Percentiles rank a stretch among this genome's conserved stretches.
phyloP scores from a whole-genome alignment of 2,329 filamentous ascomycete genomes.

The Scedosporium dehoogii region DNA sequence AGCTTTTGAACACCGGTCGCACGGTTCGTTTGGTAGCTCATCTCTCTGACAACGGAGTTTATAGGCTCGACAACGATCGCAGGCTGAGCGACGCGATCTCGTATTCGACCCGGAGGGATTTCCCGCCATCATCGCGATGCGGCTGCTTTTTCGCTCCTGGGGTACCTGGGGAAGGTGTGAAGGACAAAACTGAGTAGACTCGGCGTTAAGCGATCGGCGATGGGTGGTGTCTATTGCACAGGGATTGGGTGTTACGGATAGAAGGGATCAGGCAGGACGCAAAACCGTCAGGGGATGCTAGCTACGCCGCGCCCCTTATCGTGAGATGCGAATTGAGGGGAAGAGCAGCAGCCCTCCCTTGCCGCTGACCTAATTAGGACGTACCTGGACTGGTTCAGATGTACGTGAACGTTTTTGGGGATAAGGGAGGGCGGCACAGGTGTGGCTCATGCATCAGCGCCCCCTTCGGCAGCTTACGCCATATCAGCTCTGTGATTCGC shows the following conservation, averaged over 20 bases:
- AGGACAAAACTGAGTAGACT: not conserved
- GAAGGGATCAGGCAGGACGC: not conserved
- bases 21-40: constrained; percentile 3
- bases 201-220: not conserved
- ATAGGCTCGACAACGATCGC: constrained; percentile 4
- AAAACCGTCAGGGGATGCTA: not conserved
- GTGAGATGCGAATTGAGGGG: not conserved
- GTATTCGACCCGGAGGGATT: not conserved
- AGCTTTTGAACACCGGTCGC: constrained; percentile 2
- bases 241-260: not conserved
- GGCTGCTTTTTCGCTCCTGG: not conserved
- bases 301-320: not conserved
- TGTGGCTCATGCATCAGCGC: not conserved
- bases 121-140: not conserved
- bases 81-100: constrained; percentile 4
- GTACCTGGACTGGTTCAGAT: not conserved
- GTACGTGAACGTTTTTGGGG: not conserved
- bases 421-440: not conserved
- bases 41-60: constrained; percentile 5
- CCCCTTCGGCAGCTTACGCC: not conserved
- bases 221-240: not conserved
- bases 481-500: not conserved
- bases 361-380: not conserved
- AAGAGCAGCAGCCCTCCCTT: not conserved
- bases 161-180: not conserved